Percentiles rank a stretch among this genome's conserved stretches.
Conservation (phyloP, 1,139 yeast species). For the Yamadazyma mexicana region DNA sequence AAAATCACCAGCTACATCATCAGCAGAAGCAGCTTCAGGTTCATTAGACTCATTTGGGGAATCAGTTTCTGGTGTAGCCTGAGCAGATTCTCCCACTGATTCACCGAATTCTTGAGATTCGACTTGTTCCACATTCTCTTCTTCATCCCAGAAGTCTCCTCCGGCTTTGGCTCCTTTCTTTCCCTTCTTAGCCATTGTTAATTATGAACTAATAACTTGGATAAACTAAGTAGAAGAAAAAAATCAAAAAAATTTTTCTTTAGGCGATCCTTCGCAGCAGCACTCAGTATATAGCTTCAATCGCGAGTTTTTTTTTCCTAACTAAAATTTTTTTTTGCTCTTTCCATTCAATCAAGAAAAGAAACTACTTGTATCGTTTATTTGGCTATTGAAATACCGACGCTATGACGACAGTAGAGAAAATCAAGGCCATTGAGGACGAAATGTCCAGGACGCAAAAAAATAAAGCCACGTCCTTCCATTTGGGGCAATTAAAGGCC, state of each 20-base stretch:
- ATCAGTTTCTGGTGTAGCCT: constrained; percentile 15
- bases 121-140: constrained; percentile 62
- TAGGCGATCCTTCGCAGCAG: constrained; percentile 2
- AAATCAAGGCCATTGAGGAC: constrained; percentile 89
- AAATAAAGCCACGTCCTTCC: constrained; percentile 94
- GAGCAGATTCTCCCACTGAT: too few species aligned
- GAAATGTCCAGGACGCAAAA: constrained; percentile 96
- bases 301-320: neutral
- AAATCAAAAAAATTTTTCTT: constrained; percentile 2
- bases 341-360: neutral
- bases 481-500: constrained; percentile 95
- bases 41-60: constrained; percentile 14
- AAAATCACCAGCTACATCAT: constrained; percentile 61
- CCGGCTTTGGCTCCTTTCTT: constrained; percentile 53
- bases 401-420: constrained; percentile 78
- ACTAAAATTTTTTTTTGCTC: neutral
- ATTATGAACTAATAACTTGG: neutral
- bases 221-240: neutral
- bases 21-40: constrained; percentile 39
- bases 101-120: constrained; percentile 11
- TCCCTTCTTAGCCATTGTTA: constrained; percentile 49
- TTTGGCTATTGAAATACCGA: too few species aligned
- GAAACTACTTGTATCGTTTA: too few species aligned
- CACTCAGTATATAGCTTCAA: too few species aligned
- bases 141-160: constrained; percentile 82